A percentile compares a stretch with the other conserved stretches of the same genome.
These are phyloP conservation scores for Naegleria fowleri DNA, from an alignment of 208 protist species.

Conservation along the genomic window DNA sequence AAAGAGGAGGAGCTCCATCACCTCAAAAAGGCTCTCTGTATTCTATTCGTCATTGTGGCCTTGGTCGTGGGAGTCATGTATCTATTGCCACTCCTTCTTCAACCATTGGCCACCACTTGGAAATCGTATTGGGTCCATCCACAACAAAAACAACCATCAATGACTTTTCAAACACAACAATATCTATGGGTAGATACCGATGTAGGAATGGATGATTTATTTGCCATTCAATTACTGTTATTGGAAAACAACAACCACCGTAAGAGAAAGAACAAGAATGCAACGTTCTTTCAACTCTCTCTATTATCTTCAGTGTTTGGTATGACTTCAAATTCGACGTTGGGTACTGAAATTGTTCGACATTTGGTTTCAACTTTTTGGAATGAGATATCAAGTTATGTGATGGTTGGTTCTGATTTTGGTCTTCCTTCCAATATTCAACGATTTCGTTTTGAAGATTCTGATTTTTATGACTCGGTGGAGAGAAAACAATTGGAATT, in stretches of 20 bases:
- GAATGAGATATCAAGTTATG: neutral
- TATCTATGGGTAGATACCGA: neutral
- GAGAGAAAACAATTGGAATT: neutral
- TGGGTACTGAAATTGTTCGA: neutral
- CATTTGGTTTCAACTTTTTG: neutral
- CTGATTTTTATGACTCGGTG: neutral
- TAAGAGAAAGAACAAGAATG: neutral
- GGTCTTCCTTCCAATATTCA: neutral
- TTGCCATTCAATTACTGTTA: neutral
- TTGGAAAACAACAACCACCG: neutral
- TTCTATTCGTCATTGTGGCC: too few species aligned
- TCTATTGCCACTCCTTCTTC: too few species aligned
- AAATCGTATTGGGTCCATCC: too few species aligned
- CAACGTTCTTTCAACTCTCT: neutral
- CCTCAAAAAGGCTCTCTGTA: too few species aligned
- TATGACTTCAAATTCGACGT: neutral
- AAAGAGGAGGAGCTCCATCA: too few species aligned
- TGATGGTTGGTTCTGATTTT: neutral
- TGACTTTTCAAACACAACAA: neutral
- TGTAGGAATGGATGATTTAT: neutral
- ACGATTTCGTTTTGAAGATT: neutral
- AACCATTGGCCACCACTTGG: too few species aligned
- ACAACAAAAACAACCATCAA: too few species aligned
- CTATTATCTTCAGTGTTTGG: neutral
- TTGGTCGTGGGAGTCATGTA: too few species aligned